Conservation (phyloP, 2,329 filamentous ascomycete species). For the Teratosphaeria nubilosa region DNA sequence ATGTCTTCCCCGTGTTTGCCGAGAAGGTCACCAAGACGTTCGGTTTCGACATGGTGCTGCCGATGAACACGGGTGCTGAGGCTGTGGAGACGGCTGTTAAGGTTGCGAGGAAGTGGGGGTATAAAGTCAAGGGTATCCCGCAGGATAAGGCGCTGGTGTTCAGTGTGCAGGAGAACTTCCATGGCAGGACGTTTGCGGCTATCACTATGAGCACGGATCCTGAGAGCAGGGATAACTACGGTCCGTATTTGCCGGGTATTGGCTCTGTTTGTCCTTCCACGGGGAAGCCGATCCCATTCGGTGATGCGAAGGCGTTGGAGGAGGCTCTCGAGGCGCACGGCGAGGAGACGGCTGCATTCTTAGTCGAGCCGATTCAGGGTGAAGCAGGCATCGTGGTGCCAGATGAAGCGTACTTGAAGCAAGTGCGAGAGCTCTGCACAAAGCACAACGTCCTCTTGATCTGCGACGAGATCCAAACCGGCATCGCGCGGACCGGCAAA, state of each 20-base stretch:
- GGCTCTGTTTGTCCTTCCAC: slow-evolving; percentile 69
- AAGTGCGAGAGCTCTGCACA: slow-evolving; percentile 76
- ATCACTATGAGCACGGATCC: slow-evolving; percentile 93
- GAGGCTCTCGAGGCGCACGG: slow-evolving; percentile 71
- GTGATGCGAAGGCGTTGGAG: slow-evolving; percentile 72
- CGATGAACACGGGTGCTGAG: slow-evolving; percentile 97
- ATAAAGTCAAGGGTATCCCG: slow-evolving; percentile 87
- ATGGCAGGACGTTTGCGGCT: slow-evolving; percentile 92
- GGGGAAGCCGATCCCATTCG: slow-evolving; percentile 70
- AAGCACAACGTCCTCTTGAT: slow-evolving; percentile 94
- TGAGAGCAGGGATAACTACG: slow-evolving; percentile 93
- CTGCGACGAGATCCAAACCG: slow-evolving; percentile 97
- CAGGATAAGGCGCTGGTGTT: slow-evolving; percentile 76
- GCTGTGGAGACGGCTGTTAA: slow-evolving; percentile 94
- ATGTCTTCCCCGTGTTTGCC: slow-evolving; percentile 93
- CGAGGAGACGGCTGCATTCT: slow-evolving; percentile 78
- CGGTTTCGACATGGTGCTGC: slow-evolving; percentile 94
- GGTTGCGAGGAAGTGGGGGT: slow-evolving; percentile 94
- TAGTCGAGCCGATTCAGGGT: slow-evolving; percentile 94
- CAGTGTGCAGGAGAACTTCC: slow-evolving; percentile 84
- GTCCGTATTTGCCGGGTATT: slow-evolving; percentile 84
- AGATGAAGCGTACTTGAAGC: slow-evolving; percentile 73
- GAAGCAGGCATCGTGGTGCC: slow-evolving; percentile 96
- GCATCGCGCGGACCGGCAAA: slow-evolving; percentile 86
- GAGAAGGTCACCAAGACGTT: slow-evolving; percentile 83